A percentile compares a stretch with the other conserved stretches of the same genome.
These are phyloP conservation scores for Serendipita vermifera DNA, from an alignment of 768 basidiomycete genomes.

Conservation along the genomic window DNA sequence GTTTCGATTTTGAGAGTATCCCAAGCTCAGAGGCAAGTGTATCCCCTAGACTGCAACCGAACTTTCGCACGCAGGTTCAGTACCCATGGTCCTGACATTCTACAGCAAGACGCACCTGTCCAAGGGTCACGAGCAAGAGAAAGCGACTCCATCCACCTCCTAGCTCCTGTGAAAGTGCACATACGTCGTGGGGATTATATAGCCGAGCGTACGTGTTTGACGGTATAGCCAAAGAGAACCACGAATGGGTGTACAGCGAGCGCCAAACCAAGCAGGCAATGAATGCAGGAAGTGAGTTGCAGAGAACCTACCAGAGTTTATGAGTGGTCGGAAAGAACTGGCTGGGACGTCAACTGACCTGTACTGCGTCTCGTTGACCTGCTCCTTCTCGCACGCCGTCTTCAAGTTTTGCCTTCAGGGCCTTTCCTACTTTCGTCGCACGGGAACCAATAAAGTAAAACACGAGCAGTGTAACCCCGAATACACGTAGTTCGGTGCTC, in stretches of 20 bases:
- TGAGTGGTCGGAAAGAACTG: neutral
- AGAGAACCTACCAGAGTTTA: slow-evolving; percentile 30
- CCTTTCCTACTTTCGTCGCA: slow-evolving; percentile 79
- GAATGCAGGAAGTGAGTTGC: slow-evolving; percentile 59
- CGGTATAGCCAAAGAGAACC: slow-evolving; percentile 5
- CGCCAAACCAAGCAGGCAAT: slow-evolving; percentile 54
- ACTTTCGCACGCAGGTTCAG: slow-evolving; percentile 31
- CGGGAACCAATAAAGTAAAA: slow-evolving; percentile 72
- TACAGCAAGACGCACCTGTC: slow-evolving; percentile 32
- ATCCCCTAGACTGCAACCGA: slow-evolving; percentile 80
- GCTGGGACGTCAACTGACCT: slow-evolving; percentile 9
- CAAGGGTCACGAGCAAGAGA: slow-evolving; percentile 51
- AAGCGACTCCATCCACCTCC: slow-evolving; percentile 43
- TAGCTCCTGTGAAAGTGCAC: slow-evolving; percentile 38
- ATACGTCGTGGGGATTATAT: slow-evolving; percentile 42
- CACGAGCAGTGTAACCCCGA: slow-evolving; percentile 52
- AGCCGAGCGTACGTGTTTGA: slow-evolving; percentile 11
- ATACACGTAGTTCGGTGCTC: slow-evolving; percentile 48
- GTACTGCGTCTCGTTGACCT: slow-evolving; percentile 70
- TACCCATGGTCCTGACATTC: neutral
- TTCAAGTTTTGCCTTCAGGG: slow-evolving; percentile 60
- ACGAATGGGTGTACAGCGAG: slow-evolving; percentile 33
- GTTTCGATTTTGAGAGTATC: slow-evolving; percentile 56
- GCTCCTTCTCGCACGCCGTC: slow-evolving; percentile 62
- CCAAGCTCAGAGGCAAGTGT: slow-evolving; percentile 91